phyloP scores from a whole-genome alignment of 192 early-diverging fungal species.

The Chytriomyces hyalinus region DNA sequence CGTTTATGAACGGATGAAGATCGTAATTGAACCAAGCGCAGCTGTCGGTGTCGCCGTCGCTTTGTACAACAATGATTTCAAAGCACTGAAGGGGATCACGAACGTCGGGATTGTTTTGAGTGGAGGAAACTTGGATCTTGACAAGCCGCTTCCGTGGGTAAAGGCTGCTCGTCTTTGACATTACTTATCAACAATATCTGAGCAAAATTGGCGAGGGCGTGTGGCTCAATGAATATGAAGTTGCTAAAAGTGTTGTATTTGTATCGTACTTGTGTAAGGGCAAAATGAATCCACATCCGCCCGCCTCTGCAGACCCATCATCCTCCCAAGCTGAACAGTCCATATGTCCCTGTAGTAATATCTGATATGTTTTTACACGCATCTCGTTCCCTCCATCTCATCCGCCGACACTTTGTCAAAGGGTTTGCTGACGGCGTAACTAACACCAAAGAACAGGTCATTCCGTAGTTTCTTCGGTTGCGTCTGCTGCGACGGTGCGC shows the following conservation, averaged over 20 bases:
- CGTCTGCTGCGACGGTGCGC: neutral
- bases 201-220: neutral
- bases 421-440: neutral
- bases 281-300: no score
- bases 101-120: slow-evolving; percentile 58
- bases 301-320: no score
- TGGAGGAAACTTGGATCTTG: slow-evolving; percentile 60
- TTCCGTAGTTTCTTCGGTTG: neutral
- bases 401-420: neutral
- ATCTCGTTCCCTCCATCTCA: neutral
- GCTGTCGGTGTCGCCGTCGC: slow-evolving; percentile 59
- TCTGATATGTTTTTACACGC: neutral
- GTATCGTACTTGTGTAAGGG: neutral
- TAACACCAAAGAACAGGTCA: neutral
- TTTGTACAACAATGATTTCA: slow-evolving; percentile 42
- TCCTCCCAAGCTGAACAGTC: neutral
- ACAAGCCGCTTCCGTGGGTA: slow-evolving; percentile 1
- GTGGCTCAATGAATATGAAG: neutral
- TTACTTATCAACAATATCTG: no score
- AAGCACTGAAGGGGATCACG: slow-evolving; percentile 31
- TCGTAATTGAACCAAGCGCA: slow-evolving; percentile 59
- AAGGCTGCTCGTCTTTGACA: no score
- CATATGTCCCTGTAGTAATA: neutral
- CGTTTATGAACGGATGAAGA: slow-evolving; percentile 58
- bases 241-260: neutral